A percentile compares a stretch with the other conserved stretches of the same genome.
phyloP scores from a whole-genome alignment of 257 asterid genomes.

The Sherardia arvensis region DNA sequence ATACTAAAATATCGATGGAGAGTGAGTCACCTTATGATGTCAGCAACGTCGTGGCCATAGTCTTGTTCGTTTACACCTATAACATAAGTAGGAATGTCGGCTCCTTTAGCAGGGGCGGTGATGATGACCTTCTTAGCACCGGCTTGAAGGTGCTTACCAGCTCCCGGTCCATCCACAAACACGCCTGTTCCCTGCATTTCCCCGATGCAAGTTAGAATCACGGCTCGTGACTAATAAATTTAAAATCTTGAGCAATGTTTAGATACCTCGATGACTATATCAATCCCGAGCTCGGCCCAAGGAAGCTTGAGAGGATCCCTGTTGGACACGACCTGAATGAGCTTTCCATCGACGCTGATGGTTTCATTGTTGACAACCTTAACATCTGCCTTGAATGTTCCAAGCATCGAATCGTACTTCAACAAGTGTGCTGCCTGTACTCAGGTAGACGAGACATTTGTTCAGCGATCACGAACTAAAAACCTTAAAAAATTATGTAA shows the following conservation, averaged over 20 bases:
- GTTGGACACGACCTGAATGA: conserved; percentile 66
- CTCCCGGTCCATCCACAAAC: conserved; percentile 93
- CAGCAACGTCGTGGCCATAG: conserved; percentile 60
- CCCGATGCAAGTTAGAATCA: not conserved
- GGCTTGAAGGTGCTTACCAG: conserved; percentile 95
- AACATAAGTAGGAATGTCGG: conserved; percentile 89
- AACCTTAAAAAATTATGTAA: not conserved
- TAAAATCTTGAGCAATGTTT: not conserved
- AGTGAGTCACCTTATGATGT: conserved; percentile 59
- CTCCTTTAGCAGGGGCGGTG: conserved; percentile 96
- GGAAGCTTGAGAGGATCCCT: conserved; percentile 92
- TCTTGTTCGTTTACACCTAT: conserved; percentile 84
- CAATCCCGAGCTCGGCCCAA: conserved; percentile 90
- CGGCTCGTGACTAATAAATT: not conserved
- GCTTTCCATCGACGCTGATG: conserved; percentile 82
- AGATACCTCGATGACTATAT: conserved; percentile 79
- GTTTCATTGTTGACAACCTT: conserved; percentile 72
- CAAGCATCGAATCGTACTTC: conserved; percentile 88
- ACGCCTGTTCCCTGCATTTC: conserved; percentile 79
- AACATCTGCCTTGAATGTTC: conserved; percentile 84
- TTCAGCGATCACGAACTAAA: not conserved
- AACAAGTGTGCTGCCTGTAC: conserved; percentile 83
- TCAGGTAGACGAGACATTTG: not conserved
- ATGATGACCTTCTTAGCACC: conserved; percentile 95
- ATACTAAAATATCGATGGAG: not conserved